Evolutionary conservation across 106 monocot genomes (phyloP), one percentile per base, ranked within the genome.

Genomic region (Platanthera zijinensis): DNA sequence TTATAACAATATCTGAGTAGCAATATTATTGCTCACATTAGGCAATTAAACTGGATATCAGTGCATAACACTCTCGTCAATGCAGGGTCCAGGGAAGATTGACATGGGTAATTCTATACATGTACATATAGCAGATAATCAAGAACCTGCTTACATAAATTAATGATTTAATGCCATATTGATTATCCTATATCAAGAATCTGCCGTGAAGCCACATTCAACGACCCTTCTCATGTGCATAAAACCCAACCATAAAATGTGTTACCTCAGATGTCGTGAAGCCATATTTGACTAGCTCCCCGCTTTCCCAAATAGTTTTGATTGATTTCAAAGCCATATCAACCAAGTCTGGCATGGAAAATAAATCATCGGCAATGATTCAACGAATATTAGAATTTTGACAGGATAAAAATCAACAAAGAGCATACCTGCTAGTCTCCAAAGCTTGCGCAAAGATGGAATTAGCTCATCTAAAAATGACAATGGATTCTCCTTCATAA

Each of bases 241-340:
- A n/a, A n/a, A 73, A 61, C 0, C 48, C 17, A 79, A 9, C 30
- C 50, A 22, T 14, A 57, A 50, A 6, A 15, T 62, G 68, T 54
- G 73, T 79, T 92, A 97, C 93, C 91, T 97, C 97, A 61, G 81
- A 84, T 53, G 83, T 77, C 57, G 88, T 91, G 75, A 99, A 94
- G 50, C 97, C 88, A 83, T 86, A 94, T 52, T 28, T 72, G 57
- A 63, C 45, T 14, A 94, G 84, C 25, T 91, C 97, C 62, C 89
- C 94, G 62, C 83, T 89, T 86, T 94, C 97, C 97, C 97, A 99
- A 49, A 80, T 76, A 28, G 52, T 12, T 48, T 83, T 94, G 32
- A 99, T 92, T 75, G 94, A 84, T 83, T 88, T 99, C 62, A 99
- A 64, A 30, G 97, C 78, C 94, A 94, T 88, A 88, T 94, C 94